phyloP scores from a whole-genome alignment of 192 early-diverging fungal genomes.

The Phycomyces blakesleeanus region DNA sequence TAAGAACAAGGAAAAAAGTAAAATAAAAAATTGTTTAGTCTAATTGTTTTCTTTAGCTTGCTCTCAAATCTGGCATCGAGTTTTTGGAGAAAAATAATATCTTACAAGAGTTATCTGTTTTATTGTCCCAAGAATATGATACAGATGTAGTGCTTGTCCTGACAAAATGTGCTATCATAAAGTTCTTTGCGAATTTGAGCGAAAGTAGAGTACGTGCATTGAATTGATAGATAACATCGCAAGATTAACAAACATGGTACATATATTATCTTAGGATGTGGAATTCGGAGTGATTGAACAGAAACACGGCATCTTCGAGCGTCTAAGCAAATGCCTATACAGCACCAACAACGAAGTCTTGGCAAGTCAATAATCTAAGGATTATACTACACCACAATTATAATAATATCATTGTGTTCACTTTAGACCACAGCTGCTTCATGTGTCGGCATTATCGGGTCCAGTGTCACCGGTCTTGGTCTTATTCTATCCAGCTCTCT shows the following conservation, averaged over 20 bases:
- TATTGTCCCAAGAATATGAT: constrained; percentile 21
- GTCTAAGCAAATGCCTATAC: constrained; percentile 10
- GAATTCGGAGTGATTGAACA: constrained; percentile 14
- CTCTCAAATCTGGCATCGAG: constrained; percentile 17
- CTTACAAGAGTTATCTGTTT: constrained; percentile 29
- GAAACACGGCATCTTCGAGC: constrained; percentile 20
- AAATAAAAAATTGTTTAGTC: background rate
- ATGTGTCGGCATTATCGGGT: constrained; percentile 33
- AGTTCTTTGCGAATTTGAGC: constrained; percentile 43
- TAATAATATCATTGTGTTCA: background rate
- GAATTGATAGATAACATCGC: background rate
- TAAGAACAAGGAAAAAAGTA: too few relatives aligned
- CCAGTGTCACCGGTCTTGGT: constrained; percentile 14
- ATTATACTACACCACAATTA: background rate
- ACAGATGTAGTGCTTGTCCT: constrained; percentile 33
- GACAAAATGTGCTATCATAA: constrained; percentile 36
- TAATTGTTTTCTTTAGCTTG: background rate
- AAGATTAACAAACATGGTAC: background rate
- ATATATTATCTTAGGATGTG: constrained; percentile 5
- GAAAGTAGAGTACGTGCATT: constrained; percentile 20
- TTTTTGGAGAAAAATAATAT: constrained; percentile 36
- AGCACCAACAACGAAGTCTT: constrained; percentile 24
- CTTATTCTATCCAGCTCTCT: constrained; percentile 10
- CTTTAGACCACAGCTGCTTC: constrained; percentile 26
- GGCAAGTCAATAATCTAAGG: constrained; percentile 12